Evolutionary conservation across 2,329 filamentous ascomycete genomes (phyloP).

Genomic region (Thermoascus crustaceus): DNA sequence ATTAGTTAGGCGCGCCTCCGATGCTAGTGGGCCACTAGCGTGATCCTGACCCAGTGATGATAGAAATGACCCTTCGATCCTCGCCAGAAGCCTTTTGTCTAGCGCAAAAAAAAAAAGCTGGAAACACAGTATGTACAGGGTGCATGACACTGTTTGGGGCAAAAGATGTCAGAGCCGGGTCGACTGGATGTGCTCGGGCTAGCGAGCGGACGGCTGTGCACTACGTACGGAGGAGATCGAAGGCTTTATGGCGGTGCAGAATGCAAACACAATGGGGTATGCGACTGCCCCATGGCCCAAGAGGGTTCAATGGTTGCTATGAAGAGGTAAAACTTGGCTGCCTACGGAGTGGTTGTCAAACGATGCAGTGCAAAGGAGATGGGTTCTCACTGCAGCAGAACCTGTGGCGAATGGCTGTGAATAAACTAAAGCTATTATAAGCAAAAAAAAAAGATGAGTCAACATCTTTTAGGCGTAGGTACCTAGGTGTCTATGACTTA

Average conservation of each 20-base stretch:
- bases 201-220: conserved; percentile 60
- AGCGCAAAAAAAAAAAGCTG: conserved; percentile 88
- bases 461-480: too few relatives aligned
- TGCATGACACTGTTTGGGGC: conserved; percentile 83
- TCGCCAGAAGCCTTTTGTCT: too few relatives aligned
- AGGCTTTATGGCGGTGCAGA: conserved; percentile 60
- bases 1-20: too few relatives aligned
- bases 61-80: too few relatives aligned
- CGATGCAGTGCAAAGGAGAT: conserved; percentile 31
- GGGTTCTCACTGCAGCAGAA: conserved; percentile 20
- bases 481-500: too few relatives aligned
- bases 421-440: too few relatives aligned
- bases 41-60: too few relatives aligned
- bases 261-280: conserved; percentile 66
- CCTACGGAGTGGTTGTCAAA: conserved; percentile 54
- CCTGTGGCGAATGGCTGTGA: too few relatives aligned
- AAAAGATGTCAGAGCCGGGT: conserved; percentile 73
- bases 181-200: conserved; percentile 98
- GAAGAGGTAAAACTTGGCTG: conserved; percentile 80
- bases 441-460: too few relatives aligned
- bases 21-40: too few relatives aligned
- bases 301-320: conserved; percentile 90
- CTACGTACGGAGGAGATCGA: conserved; percentile 75
- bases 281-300: conserved; percentile 75
- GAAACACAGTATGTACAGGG: conserved; percentile 85